These are phyloP conservation scores for Lactuca saligna DNA, from an alignment of 129 eudicot genomes.

Conservation along the genomic window DNA sequence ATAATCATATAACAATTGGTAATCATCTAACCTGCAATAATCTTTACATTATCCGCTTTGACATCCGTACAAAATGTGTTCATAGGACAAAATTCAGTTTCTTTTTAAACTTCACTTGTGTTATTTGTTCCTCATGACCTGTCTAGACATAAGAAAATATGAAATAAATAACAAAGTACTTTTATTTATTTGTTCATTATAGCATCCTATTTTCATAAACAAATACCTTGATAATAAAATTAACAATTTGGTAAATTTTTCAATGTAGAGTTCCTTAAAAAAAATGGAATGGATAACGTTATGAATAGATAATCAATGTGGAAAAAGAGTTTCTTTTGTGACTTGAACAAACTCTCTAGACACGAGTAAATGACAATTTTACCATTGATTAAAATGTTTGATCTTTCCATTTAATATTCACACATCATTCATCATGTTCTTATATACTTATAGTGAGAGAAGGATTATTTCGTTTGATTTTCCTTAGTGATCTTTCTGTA, in stretches of 20 bases:
- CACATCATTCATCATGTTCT: slow-evolving; percentile 24
- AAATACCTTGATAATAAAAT: too few relatives aligned
- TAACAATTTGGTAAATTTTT: too few relatives aligned
- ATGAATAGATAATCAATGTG: too few relatives aligned
- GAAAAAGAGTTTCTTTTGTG: too few relatives aligned
- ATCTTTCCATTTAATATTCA: slow-evolving; percentile 42
- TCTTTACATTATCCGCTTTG: background rate
- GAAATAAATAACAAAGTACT: background rate
- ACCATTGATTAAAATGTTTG: background rate
- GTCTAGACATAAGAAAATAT: background rate
- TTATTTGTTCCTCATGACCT: background rate
- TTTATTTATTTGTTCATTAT: too few relatives aligned
- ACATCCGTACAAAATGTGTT: background rate
- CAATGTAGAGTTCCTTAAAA: too few relatives aligned
- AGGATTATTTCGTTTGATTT: slow-evolving; percentile 63
- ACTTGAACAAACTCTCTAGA: too few relatives aligned
- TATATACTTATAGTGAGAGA: slow-evolving; percentile 23
- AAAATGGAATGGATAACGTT: too few relatives aligned
- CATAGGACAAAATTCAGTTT: background rate
- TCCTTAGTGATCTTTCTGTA: slow-evolving; percentile 56
- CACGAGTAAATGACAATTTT: too few relatives aligned
- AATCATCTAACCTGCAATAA: background rate
- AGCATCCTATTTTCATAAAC: too few relatives aligned
- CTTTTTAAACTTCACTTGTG: background rate
- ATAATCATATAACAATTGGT: too few relatives aligned